Evolutionary conservation across 2,329 filamentous ascomycete genomes (phyloP).

Genomic region (Daldinia sp.): DNA sequence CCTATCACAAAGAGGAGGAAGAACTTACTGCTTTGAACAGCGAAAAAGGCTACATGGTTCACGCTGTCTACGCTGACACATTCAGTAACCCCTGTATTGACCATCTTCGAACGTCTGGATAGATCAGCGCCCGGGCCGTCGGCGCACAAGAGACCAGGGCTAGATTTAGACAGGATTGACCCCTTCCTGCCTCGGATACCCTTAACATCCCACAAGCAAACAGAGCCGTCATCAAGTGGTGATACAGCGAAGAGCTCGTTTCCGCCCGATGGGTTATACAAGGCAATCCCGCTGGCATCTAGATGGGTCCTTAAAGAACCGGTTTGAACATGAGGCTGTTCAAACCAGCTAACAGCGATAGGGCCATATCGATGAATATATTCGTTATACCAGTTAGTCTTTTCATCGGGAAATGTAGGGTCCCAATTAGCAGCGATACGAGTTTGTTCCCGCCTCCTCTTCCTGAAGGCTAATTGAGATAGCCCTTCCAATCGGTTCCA

Average conservation of each 20-base stretch:
- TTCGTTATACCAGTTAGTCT: conserved; percentile 85
- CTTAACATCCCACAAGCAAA: conserved; percentile 85
- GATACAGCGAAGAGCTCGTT: conserved; percentile 71
- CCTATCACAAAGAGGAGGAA: not conserved
- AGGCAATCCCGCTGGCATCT: conserved; percentile 77
- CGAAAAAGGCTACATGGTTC: conserved; percentile 76
- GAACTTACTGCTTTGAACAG: conserved; percentile 72
- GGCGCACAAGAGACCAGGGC: conserved; percentile 71
- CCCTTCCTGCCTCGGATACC: conserved; percentile 64
- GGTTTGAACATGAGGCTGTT: conserved; percentile 62
- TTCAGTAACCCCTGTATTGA: conserved; percentile 78
- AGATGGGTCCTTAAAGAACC: conserved; percentile 56
- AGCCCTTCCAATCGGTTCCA: conserved; percentile 37
- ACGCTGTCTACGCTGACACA: conserved; percentile 81
- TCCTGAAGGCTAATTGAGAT: conserved; percentile 37
- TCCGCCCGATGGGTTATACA: conserved; percentile 65
- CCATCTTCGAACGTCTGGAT: conserved; percentile 65
- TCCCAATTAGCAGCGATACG: conserved; percentile 84
- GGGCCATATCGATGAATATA: conserved; percentile 84
- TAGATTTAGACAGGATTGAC: conserved; percentile 70
- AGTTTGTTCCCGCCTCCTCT: conserved; percentile 51
- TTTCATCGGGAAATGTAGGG: conserved; percentile 75
- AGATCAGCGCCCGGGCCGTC: conserved; percentile 57
- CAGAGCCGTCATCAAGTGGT: conserved; percentile 84
- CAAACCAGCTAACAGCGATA: conserved; percentile 79